Base-by-base conservation (phyloP, 2,329 filamentous ascomycete species). In the Lithohypha guttulata region DNA sequence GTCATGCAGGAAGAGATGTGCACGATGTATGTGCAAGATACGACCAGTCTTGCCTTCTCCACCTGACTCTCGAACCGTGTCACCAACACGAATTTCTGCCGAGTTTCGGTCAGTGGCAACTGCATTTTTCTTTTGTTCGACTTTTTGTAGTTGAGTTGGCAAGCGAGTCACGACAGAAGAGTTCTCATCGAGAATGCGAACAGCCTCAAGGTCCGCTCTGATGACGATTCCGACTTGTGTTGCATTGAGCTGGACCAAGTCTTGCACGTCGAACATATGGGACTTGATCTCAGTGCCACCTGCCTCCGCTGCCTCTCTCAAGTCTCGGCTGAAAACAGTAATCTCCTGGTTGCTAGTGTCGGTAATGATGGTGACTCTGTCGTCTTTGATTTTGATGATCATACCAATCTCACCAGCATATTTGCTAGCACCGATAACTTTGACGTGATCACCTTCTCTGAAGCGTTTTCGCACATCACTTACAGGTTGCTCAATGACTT, bases 381-480 rank as follows among this genome's bases (percentile, higher is more conserved):
- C 91, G 44, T 93, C 85, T 34, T 77, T 81, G 50, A 95, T 91
- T 59, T 85, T 84, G 49, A 96, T 86, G 36, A 98, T 87, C 75
- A 95, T 93, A 61, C 91, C 91, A 30, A 96, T 82, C 63, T 98
- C 91, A 52, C 95, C 91, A 40, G 84, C 78, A 59, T 87, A 96
- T 52, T 85, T 82, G 64, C 87, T 94, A 26, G 87, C 89, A 40
- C 91, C 89, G 57, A 95, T 93, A 51, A 98, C 91, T 66, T 96
- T 96, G 66, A 98, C 91, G 56, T 98, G 91, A 55, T 98, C 91
- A 68, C 91, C 91, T 46, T 87, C 74, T 49, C 75, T 78, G 71
- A 98, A 98, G 20, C 84, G 76, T 63, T 98, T 98, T 42, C 91
- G 83, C 18, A 98, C 70, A 30, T 84, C 84, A 62, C 91, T 93